A percentile compares a stretch with the other conserved stretches of the same genome.
These are phyloP conservation scores for Boletus rubroflammeus DNA, from an alignment of 768 basidiomycete genomes.

Conservation along the genomic window DNA sequence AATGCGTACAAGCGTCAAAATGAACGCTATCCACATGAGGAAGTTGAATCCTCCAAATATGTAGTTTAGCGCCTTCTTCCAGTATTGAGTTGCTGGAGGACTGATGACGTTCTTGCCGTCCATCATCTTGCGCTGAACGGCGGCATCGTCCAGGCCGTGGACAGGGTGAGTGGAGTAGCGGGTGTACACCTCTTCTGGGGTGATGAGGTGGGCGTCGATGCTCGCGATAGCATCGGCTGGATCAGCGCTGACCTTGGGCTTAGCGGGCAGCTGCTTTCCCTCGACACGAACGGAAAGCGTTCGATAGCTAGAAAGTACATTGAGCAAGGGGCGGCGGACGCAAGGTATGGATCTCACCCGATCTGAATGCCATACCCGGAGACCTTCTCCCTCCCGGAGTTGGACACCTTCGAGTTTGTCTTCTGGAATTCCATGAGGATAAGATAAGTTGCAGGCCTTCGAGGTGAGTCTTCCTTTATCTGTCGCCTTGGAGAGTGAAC, in stretches of 20 bases:
- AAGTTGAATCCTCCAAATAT: slow-evolving; percentile 58
- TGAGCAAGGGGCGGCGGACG: neutral
- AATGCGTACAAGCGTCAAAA: slow-evolving; percentile 38
- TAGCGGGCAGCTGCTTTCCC: slow-evolving; percentile 20
- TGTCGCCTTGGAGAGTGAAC: neutral
- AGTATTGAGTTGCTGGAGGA: slow-evolving; percentile 45
- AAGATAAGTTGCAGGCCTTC: neutral
- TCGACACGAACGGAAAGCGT: slow-evolving; percentile 44
- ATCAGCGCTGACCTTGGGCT: slow-evolving; percentile 22
- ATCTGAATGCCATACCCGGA: slow-evolving; percentile 31
- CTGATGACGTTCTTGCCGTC: slow-evolving; percentile 51
- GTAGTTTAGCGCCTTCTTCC: slow-evolving; percentile 49
- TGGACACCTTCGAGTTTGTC: slow-evolving; percentile 16
- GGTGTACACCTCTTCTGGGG: slow-evolving; percentile 39
- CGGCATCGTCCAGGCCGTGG: slow-evolving; percentile 41
- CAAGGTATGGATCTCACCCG: slow-evolving; percentile 1
- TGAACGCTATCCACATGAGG: slow-evolving; percentile 52
- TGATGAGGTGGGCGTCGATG: slow-evolving; percentile 48
- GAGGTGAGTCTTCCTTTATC: slow-evolving; percentile 8
- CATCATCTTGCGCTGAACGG: slow-evolving; percentile 35
- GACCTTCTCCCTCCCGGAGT: slow-evolving; percentile 8
- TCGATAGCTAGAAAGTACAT: slow-evolving; percentile 28
- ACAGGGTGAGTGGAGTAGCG: slow-evolving; percentile 43
- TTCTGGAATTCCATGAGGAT: slow-evolving; percentile 14
- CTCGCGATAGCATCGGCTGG: slow-evolving; percentile 37